phyloP scores from a whole-genome alignment of 106 monocot genomes.

The Dendrobium huoshanense region DNA sequence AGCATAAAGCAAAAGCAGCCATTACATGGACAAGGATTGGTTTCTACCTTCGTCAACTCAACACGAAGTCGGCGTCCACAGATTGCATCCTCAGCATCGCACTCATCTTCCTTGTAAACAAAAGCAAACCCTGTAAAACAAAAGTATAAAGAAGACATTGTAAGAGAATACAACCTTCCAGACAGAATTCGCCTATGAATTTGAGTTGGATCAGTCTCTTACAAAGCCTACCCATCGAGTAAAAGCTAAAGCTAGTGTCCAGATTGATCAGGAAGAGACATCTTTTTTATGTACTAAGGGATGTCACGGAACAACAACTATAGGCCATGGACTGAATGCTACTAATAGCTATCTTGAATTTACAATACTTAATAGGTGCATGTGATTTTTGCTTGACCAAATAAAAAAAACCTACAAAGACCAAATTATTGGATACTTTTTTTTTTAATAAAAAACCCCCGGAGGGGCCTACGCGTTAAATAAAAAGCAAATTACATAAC shows the following conservation, averaged over 20 bases:
- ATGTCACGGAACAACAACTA: slow-evolving; percentile 58
- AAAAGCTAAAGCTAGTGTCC: slow-evolving; percentile 40
- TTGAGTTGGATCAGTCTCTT: neutral
- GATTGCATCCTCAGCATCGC: slow-evolving; percentile 95
- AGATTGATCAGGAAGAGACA: slow-evolving; percentile 76
- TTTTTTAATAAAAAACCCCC: too few species aligned
- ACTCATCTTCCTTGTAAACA: slow-evolving; percentile 97
- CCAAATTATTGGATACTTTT: too few species aligned
- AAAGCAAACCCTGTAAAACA: too few species aligned
- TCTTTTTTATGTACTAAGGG: slow-evolving; percentile 61
- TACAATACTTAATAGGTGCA: too few species aligned
- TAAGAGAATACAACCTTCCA: neutral
- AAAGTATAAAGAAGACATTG: neutral
- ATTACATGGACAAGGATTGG: neutral
- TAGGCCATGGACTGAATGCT: slow-evolving; percentile 24
- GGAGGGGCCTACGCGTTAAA: too few species aligned
- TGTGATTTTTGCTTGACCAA: too few species aligned
- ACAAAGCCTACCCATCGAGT: slow-evolving; percentile 8
- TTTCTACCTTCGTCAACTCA: slow-evolving; percentile 88
- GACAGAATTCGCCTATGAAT: neutral
- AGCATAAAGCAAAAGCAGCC: neutral
- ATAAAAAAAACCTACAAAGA: too few species aligned
- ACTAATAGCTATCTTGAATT: too few species aligned
- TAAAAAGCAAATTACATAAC: too few species aligned
- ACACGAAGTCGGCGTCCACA: slow-evolving; percentile 76